phyloP scores from a whole-genome alignment of 2,329 filamentous ascomycete genomes.

The Neoarthrinium moseri region DNA sequence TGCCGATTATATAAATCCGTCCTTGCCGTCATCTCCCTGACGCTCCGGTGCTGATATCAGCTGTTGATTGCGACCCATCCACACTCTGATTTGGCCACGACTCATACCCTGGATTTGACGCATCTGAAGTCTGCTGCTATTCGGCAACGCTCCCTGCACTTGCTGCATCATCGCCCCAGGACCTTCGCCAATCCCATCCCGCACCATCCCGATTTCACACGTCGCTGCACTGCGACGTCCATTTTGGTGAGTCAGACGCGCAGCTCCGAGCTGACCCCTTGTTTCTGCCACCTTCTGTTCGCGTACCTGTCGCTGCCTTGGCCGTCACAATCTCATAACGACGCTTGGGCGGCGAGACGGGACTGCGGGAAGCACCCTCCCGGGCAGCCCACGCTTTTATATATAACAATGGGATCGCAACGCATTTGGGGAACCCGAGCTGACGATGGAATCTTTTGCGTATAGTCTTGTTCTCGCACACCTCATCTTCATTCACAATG shows the following conservation, averaged over 20 bases:
- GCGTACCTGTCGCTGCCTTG: conserved; percentile 13
- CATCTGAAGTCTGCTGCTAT: conserved; percentile 20
- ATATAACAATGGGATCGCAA: not conserved
- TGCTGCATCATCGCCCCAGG: conserved; percentile 26
- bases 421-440: not conserved
- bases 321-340: conserved; percentile 10
- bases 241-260: conserved; percentile 32
- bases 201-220: conserved; percentile 20
- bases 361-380: not conserved
- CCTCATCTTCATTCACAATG: conserved; percentile 20
- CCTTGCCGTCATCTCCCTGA: conserved; percentile 24
- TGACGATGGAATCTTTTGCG: conserved; percentile 7
- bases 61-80: conserved; percentile 27
- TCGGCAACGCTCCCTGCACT: conserved; percentile 25
- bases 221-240: conserved; percentile 25
- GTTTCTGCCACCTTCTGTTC: conserved; percentile 13
- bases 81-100: not conserved
- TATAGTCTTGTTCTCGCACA: not conserved
- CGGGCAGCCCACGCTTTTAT: not conserved
- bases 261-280: conserved; percentile 17
- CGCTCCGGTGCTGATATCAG: conserved; percentile 32
- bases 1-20: conserved; percentile 27
- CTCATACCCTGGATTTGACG: conserved; percentile 14
- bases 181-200: conserved; percentile 26
- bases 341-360: conserved; percentile 11